Conservation (phyloP, 2,329 filamentous ascomycete species). For the Neocatenulostroma microsporum region DNA sequence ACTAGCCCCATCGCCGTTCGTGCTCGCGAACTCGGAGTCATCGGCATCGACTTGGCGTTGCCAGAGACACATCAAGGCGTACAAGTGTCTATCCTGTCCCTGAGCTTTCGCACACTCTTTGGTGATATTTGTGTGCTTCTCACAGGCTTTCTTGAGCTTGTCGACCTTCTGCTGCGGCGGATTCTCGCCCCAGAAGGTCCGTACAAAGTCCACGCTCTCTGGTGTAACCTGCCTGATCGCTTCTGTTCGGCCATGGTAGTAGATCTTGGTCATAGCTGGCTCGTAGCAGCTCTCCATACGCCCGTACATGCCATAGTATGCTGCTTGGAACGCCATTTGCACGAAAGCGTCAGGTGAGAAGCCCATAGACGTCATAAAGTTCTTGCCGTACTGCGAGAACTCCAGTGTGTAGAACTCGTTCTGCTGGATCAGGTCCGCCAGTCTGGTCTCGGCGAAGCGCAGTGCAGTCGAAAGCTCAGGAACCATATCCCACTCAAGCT, state of each 20-base stretch:
- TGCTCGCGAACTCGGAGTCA: constrained; percentile 36
- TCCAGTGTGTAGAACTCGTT: constrained; percentile 93
- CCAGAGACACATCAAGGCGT: constrained; percentile 92
- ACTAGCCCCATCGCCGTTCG: constrained; percentile 41
- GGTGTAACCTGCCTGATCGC: constrained; percentile 79
- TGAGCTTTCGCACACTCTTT: constrained; percentile 81
- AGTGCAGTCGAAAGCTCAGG: constrained; percentile 85
- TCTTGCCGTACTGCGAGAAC: constrained; percentile 85
- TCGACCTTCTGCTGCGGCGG: constrained; percentile 76
- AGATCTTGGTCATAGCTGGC: constrained; percentile 96
- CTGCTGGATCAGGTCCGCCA: constrained; percentile 91
- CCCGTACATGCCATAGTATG: constrained; percentile 94
- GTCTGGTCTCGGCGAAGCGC: constrained; percentile 86
- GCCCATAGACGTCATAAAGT: constrained; percentile 94
- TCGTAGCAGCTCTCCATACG: constrained; percentile 93
- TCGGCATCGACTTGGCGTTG: constrained; percentile 74
- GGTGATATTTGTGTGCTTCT: constrained; percentile 72
- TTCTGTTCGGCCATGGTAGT: constrained; percentile 87
- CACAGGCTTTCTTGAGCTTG: constrained; percentile 71
- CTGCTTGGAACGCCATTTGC: constrained; percentile 98
- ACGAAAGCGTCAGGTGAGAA: constrained; percentile 97
- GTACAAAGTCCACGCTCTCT: constrained; percentile 80
- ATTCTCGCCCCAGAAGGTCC: constrained; percentile 90
- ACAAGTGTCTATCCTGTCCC: constrained; percentile 87
- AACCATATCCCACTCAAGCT: constrained; percentile 95